phyloP scores from a whole-genome alignment of 805 yeast genomes.

The Saturnispora halmiae region DNA sequence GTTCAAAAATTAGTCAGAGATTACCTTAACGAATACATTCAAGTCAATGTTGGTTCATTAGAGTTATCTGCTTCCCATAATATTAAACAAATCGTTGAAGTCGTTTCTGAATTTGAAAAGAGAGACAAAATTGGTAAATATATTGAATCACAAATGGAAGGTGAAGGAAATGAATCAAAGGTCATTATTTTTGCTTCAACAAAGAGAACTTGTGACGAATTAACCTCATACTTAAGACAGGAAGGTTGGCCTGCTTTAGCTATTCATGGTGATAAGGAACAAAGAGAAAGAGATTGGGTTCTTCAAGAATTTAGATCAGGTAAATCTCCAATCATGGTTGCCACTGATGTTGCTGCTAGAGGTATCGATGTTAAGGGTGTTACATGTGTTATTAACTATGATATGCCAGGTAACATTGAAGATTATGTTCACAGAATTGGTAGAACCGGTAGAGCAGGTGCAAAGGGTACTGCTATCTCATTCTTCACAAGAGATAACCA shows the following conservation, averaged over 20 bases:
- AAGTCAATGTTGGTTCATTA: conserved; percentile 92
- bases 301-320: conserved; percentile 86
- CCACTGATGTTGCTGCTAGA: conserved; percentile 99
- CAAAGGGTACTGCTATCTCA: conserved; percentile 89
- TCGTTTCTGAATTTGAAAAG: conserved; percentile 85
- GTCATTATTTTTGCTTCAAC: conserved; percentile 90
- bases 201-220: conserved; percentile 94
- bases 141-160: conserved; percentile 73
- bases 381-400: conserved; percentile 85
- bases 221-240: conserved; percentile 81
- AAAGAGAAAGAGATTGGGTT: conserved; percentile 98
- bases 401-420: conserved; percentile 97
- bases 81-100: conserved; percentile 89
- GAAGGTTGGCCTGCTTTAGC: conserved; percentile 99
- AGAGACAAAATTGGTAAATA: conserved; percentile 82
- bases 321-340: conserved; percentile 94
- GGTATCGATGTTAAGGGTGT: conserved; percentile 99
- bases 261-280: conserved; percentile 97
- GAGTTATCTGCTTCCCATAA: conserved; percentile 96
- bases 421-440: conserved; percentile 99
- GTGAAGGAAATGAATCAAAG: conserved; percentile 55
- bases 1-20: conserved; percentile 90
- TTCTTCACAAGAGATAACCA: conserved; percentile 85
- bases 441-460: conserved; percentile 99
- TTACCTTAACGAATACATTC: conserved; percentile 86